These are phyloP conservation scores for Creolimax fragrantissima DNA, from an alignment of 78 protist species.

Conservation along the genomic window DNA sequence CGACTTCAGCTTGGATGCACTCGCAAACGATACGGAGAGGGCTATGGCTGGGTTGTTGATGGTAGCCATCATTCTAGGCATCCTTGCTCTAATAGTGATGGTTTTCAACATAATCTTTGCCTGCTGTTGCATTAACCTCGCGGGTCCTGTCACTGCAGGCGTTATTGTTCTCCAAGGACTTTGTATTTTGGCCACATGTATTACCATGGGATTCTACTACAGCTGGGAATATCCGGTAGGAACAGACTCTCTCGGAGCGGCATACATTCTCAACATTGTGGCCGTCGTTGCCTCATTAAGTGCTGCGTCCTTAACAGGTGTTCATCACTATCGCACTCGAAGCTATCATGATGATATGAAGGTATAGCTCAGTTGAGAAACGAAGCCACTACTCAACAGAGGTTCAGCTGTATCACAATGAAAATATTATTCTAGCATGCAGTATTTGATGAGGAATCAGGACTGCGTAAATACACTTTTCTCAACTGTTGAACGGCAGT, in stretches of 20 bases:
- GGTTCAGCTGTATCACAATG: too few species aligned
- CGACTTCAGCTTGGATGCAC: background rate
- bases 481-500: too few species aligned
- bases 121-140: background rate
- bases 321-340: background rate
- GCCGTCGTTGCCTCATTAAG: background rate
- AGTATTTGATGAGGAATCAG: too few species aligned
- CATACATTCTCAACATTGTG: background rate
- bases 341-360: background rate
- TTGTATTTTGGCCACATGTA: background rate
- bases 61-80: background rate
- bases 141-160: background rate
- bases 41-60: background rate
- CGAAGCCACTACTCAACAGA: too few species aligned
- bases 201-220: background rate
- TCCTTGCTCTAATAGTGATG: background rate
- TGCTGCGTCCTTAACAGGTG: background rate
- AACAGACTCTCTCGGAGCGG: background rate
- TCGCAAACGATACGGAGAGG: background rate
- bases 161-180: background rate
- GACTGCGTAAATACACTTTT: too few species aligned
- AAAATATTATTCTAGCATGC: too few species aligned
- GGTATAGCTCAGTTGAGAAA: too few species aligned
- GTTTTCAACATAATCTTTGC: background rate
- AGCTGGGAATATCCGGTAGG: background rate